These are phyloP conservation scores for Begonia fuchsioides DNA, from an alignment of 306 rosid genomes.

Conservation along the genomic window DNA sequence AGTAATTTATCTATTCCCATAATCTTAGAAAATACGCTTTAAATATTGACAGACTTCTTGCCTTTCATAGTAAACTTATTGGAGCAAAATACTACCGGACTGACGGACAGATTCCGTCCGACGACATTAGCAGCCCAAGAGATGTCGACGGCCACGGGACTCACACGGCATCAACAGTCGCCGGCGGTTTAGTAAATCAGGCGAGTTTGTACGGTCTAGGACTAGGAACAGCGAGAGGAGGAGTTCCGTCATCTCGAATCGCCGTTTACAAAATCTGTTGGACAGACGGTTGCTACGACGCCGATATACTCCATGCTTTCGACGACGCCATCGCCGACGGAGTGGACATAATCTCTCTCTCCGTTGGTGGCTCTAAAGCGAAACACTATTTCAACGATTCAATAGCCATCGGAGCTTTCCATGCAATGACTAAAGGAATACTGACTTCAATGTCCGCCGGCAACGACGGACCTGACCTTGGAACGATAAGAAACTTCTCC, in stretches of 20 bases:
- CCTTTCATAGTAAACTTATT: conserved; percentile 1
- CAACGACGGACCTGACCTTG: conserved; percentile 8
- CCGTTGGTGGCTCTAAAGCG: not conserved
- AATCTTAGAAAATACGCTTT: too few species aligned
- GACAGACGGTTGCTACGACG: not conserved
- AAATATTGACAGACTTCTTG: too few species aligned
- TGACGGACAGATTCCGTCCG: not conserved
- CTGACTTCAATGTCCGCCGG: conserved; percentile 14
- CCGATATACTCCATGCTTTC: conserved; percentile 16
- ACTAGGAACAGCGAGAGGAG: conserved; percentile 13
- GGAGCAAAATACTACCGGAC: conserved; percentile 6
- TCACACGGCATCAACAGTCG: conserved; percentile 14
- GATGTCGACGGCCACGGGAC: conserved; percentile 10
- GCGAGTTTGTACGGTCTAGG: conserved; percentile 10
- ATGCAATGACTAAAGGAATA: conserved; percentile 19
- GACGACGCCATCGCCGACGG: conserved; percentile 29
- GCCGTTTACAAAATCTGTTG: conserved; percentile 10
- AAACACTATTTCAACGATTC: not conserved
- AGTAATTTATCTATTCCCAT: too few species aligned
- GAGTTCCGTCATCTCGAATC: conserved; percentile 12
- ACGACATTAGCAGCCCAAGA: not conserved
- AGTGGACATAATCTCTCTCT: conserved; percentile 14
- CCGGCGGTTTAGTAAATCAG: conserved; percentile 4
- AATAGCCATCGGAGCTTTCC: conserved; percentile 20
- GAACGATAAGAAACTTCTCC: not conserved